phyloP scores from a whole-genome alignment of 108 stramenopile genomes.

The Mediolabrus comicus region DNA sequence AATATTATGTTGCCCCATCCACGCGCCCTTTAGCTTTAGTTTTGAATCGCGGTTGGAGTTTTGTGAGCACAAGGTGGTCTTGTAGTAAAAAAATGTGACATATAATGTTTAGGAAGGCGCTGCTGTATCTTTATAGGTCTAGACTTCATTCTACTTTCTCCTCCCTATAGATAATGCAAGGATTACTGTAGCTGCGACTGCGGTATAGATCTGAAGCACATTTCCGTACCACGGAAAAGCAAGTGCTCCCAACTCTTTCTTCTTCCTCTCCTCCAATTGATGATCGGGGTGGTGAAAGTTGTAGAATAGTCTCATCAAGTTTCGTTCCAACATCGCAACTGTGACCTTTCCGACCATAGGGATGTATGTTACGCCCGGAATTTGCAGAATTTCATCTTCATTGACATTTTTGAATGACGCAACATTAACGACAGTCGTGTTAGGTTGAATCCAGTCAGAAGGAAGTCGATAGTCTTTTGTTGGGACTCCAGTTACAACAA shows the following conservation, averaged over 20 bases:
- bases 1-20: too few species aligned
- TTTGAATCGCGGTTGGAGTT: too few species aligned
- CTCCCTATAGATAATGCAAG: constrained; percentile 25
- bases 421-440: constrained; percentile 95
- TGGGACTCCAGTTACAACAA: constrained; percentile 94
- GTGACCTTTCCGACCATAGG: constrained; percentile 97
- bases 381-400: constrained; percentile 83
- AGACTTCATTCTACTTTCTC: neutral
- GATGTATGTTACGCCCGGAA: constrained; percentile 88
- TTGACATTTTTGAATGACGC: constrained; percentile 95
- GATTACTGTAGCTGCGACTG: constrained; percentile 64
- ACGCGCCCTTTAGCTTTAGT: too few species aligned
- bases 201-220: constrained; percentile 64
- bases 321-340: constrained; percentile 93
- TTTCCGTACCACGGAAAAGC: constrained; percentile 40
- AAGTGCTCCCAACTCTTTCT: constrained; percentile 5
- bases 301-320: constrained; percentile 89
- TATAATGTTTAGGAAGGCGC: neutral
- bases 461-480: constrained; percentile 89
- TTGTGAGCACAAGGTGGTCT: too few species aligned
- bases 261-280: constrained; percentile 24
- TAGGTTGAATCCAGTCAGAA: constrained; percentile 89
- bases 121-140: neutral
- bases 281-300: constrained; percentile 82
- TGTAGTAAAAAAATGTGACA: constrained; percentile 60